Base-by-base conservation (phyloP, 805 yeast genomes). In the Phaffomyces antillensis region DNA sequence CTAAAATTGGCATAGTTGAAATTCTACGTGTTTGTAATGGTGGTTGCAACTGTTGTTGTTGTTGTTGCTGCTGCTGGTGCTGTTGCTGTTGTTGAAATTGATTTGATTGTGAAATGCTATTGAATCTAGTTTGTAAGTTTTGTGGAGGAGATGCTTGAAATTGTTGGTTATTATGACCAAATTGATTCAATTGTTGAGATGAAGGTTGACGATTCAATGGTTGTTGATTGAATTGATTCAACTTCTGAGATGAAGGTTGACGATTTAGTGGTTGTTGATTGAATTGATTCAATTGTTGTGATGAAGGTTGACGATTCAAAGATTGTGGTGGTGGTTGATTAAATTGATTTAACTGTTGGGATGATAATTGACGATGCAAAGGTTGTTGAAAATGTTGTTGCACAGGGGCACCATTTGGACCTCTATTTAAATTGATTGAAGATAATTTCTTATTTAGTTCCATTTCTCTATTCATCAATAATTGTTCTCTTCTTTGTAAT, bases 401-500 rank as follows among this genome's bases (percentile, higher is more conserved):
- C 13, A 35, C 18, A 39, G 44, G 47, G 7, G 42, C 37, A 16
- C 40, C 41, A 28, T 40, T 39, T 26, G 46, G 39, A 17, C 42
- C 53, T 44, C 39, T 46, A 39, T 42, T 41, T 38, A 36, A 34
- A 31, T 42, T 36, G 40, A 39, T 42, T 18, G 32, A 24, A 40
- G 51, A 12, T 46, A 51, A 41, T 44, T 55, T 59, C 37, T 50
- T 60, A 53, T 50, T 60, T 45, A 56, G 47, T 36, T 57, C 60
- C 30, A 47, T 23, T 47, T 58, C 61, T 52, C 52, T 59, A 35
- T 48, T 47, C 36, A 47, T 39, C 42, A 57, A 42, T 24, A 52
- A 25, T 20, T 51, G 49, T 44, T 58, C 62, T 46, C 54, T 53
- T 50, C 53, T 50, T 50, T 54, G 42, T 40, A 59, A 44, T 44